Conservation (phyloP, 2,329 filamentous ascomycete genomes). For the Hortaea werneckii region DNA sequence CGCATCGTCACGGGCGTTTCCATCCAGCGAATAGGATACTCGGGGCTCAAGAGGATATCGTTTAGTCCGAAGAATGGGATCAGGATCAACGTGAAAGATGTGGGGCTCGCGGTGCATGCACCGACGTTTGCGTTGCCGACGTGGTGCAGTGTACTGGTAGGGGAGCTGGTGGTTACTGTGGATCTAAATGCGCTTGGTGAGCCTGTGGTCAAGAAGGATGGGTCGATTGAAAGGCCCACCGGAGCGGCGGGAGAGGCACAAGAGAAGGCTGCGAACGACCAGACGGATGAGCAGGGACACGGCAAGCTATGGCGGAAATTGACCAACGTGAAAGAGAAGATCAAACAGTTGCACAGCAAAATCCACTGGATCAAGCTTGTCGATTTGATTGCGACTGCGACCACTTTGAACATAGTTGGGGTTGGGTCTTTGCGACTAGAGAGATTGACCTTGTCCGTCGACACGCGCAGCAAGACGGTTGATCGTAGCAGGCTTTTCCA, state of each 20-base stretch:
- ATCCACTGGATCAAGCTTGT: slow-evolving; percentile 84
- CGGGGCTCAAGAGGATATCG: slow-evolving; percentile 80
- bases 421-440: slow-evolving; percentile 80
- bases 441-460: slow-evolving; percentile 73
- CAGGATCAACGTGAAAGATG: slow-evolving; percentile 76
- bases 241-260: background rate
- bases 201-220: slow-evolving; percentile 6
- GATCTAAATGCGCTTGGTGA: slow-evolving; percentile 57
- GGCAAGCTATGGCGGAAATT: slow-evolving; percentile 73
- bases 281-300: slow-evolving; percentile 26
- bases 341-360: slow-evolving; percentile 77
- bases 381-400: slow-evolving; percentile 76
- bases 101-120: slow-evolving; percentile 80
- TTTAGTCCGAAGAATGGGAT: slow-evolving; percentile 85
- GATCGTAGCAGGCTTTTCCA: slow-evolving; percentile 84
- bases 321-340: slow-evolving; percentile 67
- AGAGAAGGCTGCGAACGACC: slow-evolving; percentile 7
- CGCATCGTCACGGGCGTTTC: slow-evolving; percentile 89
- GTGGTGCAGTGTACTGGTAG: slow-evolving; percentile 84
- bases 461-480: slow-evolving; percentile 84
- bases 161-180: slow-evolving; percentile 73
- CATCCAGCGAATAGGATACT: slow-evolving; percentile 88
- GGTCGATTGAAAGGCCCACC: slow-evolving; percentile 2
- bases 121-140: slow-evolving; percentile 96
- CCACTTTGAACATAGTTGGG: slow-evolving; percentile 64